Percentiles rank a stretch among this genome's conserved stretches.
Conservation (phyloP, 306 rosid species). For the Dicorynia guianensis region DNA sequence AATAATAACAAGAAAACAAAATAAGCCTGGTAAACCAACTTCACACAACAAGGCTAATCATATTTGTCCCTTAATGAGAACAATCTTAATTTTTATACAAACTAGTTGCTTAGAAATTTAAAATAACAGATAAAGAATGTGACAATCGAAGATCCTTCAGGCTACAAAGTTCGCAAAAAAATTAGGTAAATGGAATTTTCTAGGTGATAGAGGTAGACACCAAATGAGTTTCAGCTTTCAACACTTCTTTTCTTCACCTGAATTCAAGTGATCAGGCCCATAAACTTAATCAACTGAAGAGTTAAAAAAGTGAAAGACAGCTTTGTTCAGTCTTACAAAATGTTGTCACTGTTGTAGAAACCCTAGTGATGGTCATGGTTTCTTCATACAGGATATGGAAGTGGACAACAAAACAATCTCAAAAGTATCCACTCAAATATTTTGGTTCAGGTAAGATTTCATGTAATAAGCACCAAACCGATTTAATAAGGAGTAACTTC, state of each 20-base stretch:
- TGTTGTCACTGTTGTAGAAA: neutral
- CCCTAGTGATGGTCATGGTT: neutral
- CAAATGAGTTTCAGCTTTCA: neutral
- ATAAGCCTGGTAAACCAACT: constrained; percentile 22
- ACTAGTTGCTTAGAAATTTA: neutral
- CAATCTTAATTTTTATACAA: neutral
- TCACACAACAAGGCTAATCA: constrained; percentile 7
- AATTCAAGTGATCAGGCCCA: too few relatives aligned
- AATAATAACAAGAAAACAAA: neutral
- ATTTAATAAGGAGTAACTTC: neutral
- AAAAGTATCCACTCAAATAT: neutral
- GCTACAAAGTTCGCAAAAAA: neutral
- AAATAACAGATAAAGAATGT: neutral
- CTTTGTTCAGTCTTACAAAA: neutral
- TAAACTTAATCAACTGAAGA: neutral
- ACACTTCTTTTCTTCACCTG: neutral
- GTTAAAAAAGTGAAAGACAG: neutral
- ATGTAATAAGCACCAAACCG: neutral
- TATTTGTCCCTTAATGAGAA: constrained; percentile 8
- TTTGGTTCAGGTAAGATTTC: too few relatives aligned
- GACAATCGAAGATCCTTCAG: neutral
- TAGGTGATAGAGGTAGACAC: neutral
- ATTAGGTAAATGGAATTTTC: neutral
- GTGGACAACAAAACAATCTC: neutral
- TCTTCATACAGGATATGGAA: neutral